Base-by-base conservation (phyloP, 495 filamentous ascomycete species). In the Penicillium coffeae region DNA sequence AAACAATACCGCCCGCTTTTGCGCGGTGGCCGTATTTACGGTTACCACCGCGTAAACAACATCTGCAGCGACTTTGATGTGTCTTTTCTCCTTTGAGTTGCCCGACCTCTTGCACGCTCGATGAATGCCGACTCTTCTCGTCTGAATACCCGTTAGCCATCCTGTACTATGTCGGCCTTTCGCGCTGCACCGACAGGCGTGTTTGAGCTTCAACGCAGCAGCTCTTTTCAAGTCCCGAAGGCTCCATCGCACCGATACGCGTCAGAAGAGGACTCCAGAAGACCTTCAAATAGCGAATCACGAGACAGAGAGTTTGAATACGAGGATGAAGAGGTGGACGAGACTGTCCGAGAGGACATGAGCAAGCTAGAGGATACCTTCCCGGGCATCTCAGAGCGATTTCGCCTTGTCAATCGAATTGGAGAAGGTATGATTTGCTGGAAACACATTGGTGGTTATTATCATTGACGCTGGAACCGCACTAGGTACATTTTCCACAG, bases 351-450 rank as follows among this genome's bases (percentile, higher is more conserved):
- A 37, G 82, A 90, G 32, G 93, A 99, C 61, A 97, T 99, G 82
- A 79, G 76, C 21, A 87, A 79, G 50, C 81, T 99, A 34, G 83
- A 94, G 52, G 72, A 85, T 9, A 85, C 79, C 19, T 96, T 97
- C 56, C 80, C 81, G 20, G 86, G 85, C n/a, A 91, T 96, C 50
- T 85, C 82, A 32, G 75, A 86, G 45, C 78, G 80, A 27, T 99
- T 89, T 69, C 84, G 93, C 21, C 68, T 99, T 41, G 90, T 99
- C 56, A 96, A 96, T 71, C 85, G 91, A 42, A 97, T 99, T 56
- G 93, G 93, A 51, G 93, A 97, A 80, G 93, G 90, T 92, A 64
- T 34, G 42, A 34, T 13, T 4, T 39, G 25, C 25, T 30, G 25
- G 1, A 10, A 21, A 19, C 7, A 8, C 22, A 16, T 21, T 27